A percentile compares a stretch with the other conserved stretches of the same genome.
Evolutionary conservation across 225 moss, liverwort and hornwort genomes (phyloP).

Genomic region (Polytrichum formosum): DNA sequence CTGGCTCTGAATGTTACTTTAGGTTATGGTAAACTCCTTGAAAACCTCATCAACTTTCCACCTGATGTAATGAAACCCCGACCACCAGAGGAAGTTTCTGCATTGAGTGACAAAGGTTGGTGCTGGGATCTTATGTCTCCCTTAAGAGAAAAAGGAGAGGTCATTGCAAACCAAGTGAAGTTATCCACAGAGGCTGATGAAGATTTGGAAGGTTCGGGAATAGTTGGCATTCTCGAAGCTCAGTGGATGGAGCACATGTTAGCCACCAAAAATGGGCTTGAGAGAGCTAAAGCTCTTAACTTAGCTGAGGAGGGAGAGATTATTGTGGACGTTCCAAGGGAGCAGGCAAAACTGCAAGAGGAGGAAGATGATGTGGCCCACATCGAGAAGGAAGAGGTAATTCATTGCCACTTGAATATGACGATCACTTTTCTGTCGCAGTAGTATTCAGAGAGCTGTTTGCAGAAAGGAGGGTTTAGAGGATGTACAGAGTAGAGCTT

Average conservation of each 20-base stretch:
- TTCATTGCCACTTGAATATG: not conserved
- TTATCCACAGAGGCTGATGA: conserved; percentile 9
- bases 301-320: conserved; percentile 35
- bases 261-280: conserved; percentile 18
- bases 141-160: conserved; percentile 21
- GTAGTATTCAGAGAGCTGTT: too few species aligned
- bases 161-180: conserved; percentile 1
- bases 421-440: too few species aligned
- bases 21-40: conserved; percentile 72
- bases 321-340: conserved; percentile 43
- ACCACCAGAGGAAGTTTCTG: conserved; percentile 31
- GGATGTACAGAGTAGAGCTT: too few species aligned
- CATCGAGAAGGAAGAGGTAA: conserved; percentile 70
- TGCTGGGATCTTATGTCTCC: conserved; percentile 65
- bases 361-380: conserved; percentile 29
- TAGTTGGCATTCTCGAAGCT: conserved; percentile 41
- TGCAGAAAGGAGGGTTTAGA: too few species aligned
- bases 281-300: conserved; percentile 13
- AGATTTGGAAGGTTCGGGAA: conserved; percentile 20
- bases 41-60: conserved; percentile 74
- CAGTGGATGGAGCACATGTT: conserved; percentile 32
- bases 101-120: conserved; percentile 54
- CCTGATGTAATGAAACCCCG: conserved; percentile 55
- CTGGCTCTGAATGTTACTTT: conserved; percentile 52
- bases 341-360: conserved; percentile 30